These are phyloP conservation scores for Parafenestella ontariensis DNA, from an alignment of 2,329 filamentous ascomycete species.

Conservation along the genomic window DNA sequence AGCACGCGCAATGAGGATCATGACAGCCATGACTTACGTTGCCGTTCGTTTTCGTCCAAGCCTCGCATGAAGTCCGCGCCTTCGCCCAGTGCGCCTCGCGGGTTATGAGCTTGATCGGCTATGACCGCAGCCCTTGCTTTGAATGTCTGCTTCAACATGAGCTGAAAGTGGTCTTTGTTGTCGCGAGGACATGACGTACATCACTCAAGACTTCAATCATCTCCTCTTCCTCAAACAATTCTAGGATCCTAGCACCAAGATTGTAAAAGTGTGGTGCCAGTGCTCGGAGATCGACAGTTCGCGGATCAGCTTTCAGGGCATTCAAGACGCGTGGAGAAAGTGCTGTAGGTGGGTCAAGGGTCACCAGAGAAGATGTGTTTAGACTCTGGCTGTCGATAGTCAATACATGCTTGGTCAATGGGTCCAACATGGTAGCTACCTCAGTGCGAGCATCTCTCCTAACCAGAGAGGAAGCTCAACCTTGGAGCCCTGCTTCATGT, in stretches of 20 bases:
- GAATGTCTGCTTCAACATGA: conserved; percentile 67
- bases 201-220: conserved; percentile 66
- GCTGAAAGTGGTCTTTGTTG: background rate
- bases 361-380: conserved; percentile 57
- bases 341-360: conserved; percentile 80
- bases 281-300: conserved; percentile 81
- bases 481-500: conserved; percentile 80
- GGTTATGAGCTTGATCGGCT: conserved; percentile 87
- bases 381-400: conserved; percentile 34
- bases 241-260: conserved; percentile 82
- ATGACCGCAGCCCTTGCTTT: conserved; percentile 82
- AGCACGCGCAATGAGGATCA: conserved; percentile 1
- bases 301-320: conserved; percentile 88
- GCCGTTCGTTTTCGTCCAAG: conserved; percentile 87
- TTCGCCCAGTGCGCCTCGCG: conserved; percentile 70
- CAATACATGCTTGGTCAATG: too few species aligned
- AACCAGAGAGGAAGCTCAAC: conserved; percentile 92
- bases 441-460: conserved; percentile 87
- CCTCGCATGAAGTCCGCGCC: conserved; percentile 84
- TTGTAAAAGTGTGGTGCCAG: conserved; percentile 89
- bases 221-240: conserved; percentile 90
- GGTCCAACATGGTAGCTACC: conserved; percentile 45
- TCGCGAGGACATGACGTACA: conserved; percentile 32
- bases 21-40: conserved; percentile 52
- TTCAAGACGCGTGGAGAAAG: conserved; percentile 83